Percentiles rank a stretch among this genome's conserved stretches.
Conservation (phyloP, 345 rosid species). For the Gynandropsis gynandra region DNA sequence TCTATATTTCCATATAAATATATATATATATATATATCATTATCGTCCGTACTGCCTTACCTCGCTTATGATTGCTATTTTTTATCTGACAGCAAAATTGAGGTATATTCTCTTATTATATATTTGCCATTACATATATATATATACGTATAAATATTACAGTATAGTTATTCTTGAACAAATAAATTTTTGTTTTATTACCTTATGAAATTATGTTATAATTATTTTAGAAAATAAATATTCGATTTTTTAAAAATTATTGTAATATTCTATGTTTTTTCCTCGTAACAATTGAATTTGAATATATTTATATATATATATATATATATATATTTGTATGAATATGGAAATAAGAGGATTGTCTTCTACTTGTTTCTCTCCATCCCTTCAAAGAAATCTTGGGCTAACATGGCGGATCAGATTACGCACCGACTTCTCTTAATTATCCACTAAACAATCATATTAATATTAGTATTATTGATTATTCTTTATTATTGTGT, state of each 20-base stretch:
- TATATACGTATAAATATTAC: too few species aligned
- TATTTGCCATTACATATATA: not conserved
- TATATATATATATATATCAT: constrained; percentile 16
- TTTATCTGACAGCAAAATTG: constrained; percentile 27
- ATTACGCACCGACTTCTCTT: constrained; percentile 24
- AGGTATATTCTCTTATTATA: constrained; percentile 22
- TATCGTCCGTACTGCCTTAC: constrained; percentile 26
- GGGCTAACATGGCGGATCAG: constrained; percentile 26
- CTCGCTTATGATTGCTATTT: constrained; percentile 13
- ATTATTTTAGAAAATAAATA: too few species aligned
- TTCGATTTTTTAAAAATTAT: too few species aligned
- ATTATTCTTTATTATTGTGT: not conserved
- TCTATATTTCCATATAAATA: constrained; percentile 1
- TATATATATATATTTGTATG: not conserved
- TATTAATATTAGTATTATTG: not conserved
- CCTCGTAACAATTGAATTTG: not conserved
- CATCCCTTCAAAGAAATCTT: constrained; percentile 30
- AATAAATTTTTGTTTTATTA: too few species aligned
- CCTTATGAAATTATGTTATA: too few species aligned
- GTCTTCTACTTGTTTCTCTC: constrained; percentile 28
- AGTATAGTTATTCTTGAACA: too few species aligned
- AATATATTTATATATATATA: not conserved
- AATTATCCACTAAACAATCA: not conserved
- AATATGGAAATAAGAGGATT: constrained; percentile 10
- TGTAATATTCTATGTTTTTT: not conserved